Evolutionary conservation across 1,284 basidiomycete genomes (phyloP), one percentile per base, ranked within the genome.

Genomic region (Gomphus sp.): DNA sequence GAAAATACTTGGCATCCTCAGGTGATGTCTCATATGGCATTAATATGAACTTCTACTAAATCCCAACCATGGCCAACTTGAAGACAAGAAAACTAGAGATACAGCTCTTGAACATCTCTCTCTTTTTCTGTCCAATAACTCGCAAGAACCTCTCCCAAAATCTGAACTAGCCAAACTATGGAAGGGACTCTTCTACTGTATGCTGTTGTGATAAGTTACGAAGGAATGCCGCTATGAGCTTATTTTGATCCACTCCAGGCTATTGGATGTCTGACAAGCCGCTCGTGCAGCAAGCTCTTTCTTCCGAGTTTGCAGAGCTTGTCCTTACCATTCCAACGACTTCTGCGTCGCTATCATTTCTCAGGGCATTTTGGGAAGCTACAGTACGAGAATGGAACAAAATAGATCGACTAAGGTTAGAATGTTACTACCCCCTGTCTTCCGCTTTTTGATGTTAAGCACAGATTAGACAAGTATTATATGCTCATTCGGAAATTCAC

Each of bases 261-360:
- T 98, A 96, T 73, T 99, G 95, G 95, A 98, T 98, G 94, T 98
- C 93, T 3, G 96, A 99, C 75, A 99, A 99, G 71, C 95, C 96
- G 6, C 78, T 96, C 3, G 88, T 99, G 4, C 96, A 99, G 70
- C 97, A 99, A 71, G 85, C 85, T 3, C 80, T 99, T 7, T 93
- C 96, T 0, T 76, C 79, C 9, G 91, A 96, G 66, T 74, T 99
- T 28, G 86, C 96, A 10, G 84, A 92, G 60, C 77, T 98, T 39
- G 66, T 93, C 4, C 73, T 97, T 36, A 79, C 76, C 9, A 91
- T 94, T 61, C 73, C 83, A 5, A 79, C 75, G 36, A 73, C 79
- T 0, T 59, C 76, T 5, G 79, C 83, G 2, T 82, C 92, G 0
- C 70, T 98, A 14, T 78, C 76, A 8, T 98, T 98, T 69, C 73